These are phyloP conservation scores for Dryas alaskensis DNA, from an alignment of 306 rosid species.

Conservation along the genomic window DNA sequence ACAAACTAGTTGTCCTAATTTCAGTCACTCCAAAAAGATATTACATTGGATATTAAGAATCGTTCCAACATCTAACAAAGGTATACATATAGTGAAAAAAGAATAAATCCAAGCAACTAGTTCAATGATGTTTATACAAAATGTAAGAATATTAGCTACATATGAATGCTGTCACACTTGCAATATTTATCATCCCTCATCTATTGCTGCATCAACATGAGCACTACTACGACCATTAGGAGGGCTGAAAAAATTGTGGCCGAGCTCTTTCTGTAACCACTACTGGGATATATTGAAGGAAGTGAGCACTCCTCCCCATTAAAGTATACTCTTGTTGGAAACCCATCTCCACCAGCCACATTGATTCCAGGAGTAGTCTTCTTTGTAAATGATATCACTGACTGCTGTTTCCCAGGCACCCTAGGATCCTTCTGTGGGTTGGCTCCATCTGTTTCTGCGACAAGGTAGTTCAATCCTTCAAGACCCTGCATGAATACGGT, in stretches of 20 bases:
- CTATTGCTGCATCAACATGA: conserved; percentile 44
- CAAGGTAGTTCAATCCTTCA: conserved; percentile 71
- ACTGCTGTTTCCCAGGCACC: conserved; percentile 94
- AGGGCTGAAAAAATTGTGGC: conserved; percentile 29
- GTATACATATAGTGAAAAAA: conserved; percentile 1
- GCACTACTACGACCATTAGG: conserved; percentile 29
- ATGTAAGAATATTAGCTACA: background rate
- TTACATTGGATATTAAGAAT: conserved; percentile 26
- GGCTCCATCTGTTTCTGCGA: conserved; percentile 74
- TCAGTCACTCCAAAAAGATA: background rate
- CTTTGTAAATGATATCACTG: conserved; percentile 90
- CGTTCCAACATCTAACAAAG: background rate
- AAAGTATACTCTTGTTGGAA: conserved; percentile 84
- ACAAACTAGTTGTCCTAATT: background rate
- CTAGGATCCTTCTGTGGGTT: conserved; percentile 70
- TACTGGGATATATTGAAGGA: conserved; percentile 60
- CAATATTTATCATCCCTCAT: conserved; percentile 6
- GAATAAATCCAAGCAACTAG: conserved; percentile 13
- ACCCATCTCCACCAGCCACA: conserved; percentile 69
- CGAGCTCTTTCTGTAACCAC: conserved; percentile 36
- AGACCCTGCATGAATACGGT: conserved; percentile 83
- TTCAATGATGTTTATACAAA: conserved; percentile 12
- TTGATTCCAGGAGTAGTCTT: conserved; percentile 63
- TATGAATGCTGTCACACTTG: conserved; percentile 10
- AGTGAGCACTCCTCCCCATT: conserved; percentile 93